These are phyloP conservation scores for Mucor mucedo DNA, from an alignment of 371 early-diverging fungal genomes.

Conservation along the genomic window DNA sequence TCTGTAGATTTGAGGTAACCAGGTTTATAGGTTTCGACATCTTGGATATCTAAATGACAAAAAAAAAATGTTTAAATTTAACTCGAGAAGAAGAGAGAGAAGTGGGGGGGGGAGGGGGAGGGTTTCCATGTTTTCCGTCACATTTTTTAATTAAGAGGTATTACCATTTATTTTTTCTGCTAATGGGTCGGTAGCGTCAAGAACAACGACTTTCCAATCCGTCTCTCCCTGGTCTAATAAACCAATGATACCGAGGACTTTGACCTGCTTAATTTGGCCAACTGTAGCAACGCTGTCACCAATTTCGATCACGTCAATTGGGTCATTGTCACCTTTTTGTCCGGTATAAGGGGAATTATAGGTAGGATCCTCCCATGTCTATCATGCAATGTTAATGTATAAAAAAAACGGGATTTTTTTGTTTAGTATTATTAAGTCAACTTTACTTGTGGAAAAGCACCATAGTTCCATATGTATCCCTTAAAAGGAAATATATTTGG, in stretches of 20 bases:
- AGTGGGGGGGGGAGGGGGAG: too few species aligned
- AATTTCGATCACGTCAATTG: constrained; percentile 93
- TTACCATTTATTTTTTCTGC: constrained; percentile 81
- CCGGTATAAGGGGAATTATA: constrained; percentile 79
- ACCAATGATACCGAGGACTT: constrained; percentile 93
- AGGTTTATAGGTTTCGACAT: constrained; percentile 86
- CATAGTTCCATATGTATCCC: constrained; percentile 99
- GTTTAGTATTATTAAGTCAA: neutral
- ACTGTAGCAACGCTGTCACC: constrained; percentile 43
- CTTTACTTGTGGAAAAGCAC: constrained; percentile 82
- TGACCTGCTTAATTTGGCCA: constrained; percentile 83
- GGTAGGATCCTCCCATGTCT: constrained; percentile 97
- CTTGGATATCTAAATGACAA: constrained; percentile 70
- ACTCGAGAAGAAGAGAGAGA: too few species aligned
- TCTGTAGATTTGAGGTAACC: constrained; percentile 82
- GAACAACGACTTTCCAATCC: constrained; percentile 97
- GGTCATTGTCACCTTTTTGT: constrained; percentile 94
- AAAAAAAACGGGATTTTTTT: neutral
- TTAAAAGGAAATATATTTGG: constrained; percentile 95
- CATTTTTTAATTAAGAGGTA: too few species aligned
- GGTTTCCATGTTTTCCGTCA: neutral
- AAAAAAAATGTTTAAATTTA: neutral
- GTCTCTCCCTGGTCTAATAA: constrained; percentile 96
- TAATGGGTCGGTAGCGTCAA: constrained; percentile 90
- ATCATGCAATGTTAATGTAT: neutral